Conservation (phyloP, 2,329 filamentous ascomycete species). For the Aureobasidium pullulans region DNA sequence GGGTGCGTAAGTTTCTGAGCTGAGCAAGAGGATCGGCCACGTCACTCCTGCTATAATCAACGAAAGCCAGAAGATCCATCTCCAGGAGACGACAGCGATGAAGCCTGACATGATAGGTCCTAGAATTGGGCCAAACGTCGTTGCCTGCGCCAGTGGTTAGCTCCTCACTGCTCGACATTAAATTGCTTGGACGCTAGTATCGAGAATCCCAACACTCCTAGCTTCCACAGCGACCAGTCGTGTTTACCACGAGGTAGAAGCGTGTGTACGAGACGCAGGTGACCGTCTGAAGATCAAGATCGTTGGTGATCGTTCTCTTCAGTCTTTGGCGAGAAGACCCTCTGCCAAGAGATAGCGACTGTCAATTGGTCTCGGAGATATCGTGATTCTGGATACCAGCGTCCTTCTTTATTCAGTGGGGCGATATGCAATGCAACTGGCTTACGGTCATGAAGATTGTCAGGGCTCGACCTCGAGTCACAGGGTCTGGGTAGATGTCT, state of each 20-base stretch:
- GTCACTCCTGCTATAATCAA: constrained; percentile 60
- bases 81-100: constrained; percentile 55
- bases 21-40: constrained; percentile 52
- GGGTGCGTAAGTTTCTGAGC: constrained; percentile 47
- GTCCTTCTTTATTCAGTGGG: neutral
- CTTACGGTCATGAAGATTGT: constrained; percentile 55
- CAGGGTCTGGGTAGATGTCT: constrained; percentile 55
- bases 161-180: neutral
- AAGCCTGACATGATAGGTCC: constrained; percentile 60
- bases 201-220: neutral
- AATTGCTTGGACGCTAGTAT: neutral
- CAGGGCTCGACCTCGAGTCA: constrained; percentile 53
- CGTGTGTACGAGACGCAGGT: too few relatives aligned
- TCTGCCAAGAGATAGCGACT: neutral
- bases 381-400: neutral
- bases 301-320: neutral
- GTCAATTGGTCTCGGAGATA: neutral
- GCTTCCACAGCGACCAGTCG: neutral
- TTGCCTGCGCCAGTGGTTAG: constrained; percentile 26
- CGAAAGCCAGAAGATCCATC: constrained; percentile 64
- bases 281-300: neutral
- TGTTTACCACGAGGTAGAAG: neutral
- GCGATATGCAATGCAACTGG: neutral
- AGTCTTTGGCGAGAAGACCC: neutral
- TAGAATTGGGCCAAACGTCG: constrained; percentile 58